Evolutionary conservation across 495 filamentous ascomycete genomes (phyloP).

Genomic region (Penicillium flavigenum): DNA sequence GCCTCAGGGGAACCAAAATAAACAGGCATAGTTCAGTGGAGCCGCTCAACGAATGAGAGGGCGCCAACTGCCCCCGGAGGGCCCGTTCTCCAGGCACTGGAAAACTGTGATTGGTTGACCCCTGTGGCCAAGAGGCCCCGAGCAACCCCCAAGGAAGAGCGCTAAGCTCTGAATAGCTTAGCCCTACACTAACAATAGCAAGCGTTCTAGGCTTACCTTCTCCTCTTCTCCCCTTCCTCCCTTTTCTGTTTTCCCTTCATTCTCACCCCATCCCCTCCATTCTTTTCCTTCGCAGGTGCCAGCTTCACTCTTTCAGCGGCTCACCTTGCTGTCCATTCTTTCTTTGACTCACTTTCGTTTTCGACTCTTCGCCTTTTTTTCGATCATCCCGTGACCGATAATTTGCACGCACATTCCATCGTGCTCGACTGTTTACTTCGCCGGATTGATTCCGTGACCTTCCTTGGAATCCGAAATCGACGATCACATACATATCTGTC

Average conservation of each 20-base stretch:
- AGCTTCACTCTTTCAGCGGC: slow-evolving; percentile 87
- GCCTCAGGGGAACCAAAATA: slow-evolving; percentile 8
- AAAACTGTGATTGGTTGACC: not conserved
- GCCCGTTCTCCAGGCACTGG: slow-evolving; percentile 8
- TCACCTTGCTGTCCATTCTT: slow-evolving; percentile 57
- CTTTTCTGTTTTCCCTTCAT: slow-evolving; percentile 49
- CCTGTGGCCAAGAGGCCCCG: not conserved
- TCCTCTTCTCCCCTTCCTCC: slow-evolving; percentile 31
- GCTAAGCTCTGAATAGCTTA: slow-evolving; percentile 8
- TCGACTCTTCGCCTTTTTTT: slow-evolving; percentile 12
- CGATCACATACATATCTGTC: slow-evolving; percentile 19
- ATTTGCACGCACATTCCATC: slow-evolving; percentile 9
- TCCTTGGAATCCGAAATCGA: slow-evolving; percentile 23
- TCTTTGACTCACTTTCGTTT: slow-evolving; percentile 21
- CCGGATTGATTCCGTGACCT: slow-evolving; percentile 25
- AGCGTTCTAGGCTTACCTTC: slow-evolving; percentile 17
- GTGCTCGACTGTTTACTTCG: slow-evolving; percentile 10
- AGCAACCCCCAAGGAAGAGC: slow-evolving; percentile 8
- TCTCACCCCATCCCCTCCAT: slow-evolving; percentile 46
- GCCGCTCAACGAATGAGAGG: not conserved
- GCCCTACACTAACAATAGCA: slow-evolving; percentile 13
- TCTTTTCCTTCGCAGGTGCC: slow-evolving; percentile 52
- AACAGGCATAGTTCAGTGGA: slow-evolving; percentile 11
- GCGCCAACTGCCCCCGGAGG: not conserved
- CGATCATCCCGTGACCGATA: slow-evolving; percentile 8